phyloP scores from a whole-genome alignment of 2,329 filamentous ascomycete genomes.

The Colletotrichum tropicale region DNA sequence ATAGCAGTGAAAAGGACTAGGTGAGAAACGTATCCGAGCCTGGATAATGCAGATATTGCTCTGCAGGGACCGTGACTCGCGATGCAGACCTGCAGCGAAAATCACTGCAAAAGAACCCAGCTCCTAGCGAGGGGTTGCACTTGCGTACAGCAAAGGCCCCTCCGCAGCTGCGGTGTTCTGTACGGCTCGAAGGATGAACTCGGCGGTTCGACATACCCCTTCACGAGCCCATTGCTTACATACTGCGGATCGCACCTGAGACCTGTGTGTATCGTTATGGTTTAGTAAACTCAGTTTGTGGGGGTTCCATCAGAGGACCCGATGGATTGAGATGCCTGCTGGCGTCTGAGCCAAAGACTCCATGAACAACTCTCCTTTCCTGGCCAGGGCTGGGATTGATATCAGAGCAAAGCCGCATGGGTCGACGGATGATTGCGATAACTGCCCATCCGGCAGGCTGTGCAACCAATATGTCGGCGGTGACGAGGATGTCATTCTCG shows the following conservation, averaged over 20 bases:
- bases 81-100: not conserved
- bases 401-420: not conserved
- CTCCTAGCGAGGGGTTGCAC: not conserved
- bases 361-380: not conserved
- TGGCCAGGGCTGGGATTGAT: not conserved
- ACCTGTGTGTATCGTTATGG: not conserved
- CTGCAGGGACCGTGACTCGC: constrained; percentile 3
- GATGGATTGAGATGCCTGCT: not conserved
- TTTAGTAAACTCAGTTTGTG: not conserved
- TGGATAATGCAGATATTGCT: not conserved
- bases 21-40: not conserved
- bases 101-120: not conserved
- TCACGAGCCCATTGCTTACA: not conserved
- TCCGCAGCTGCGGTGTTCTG: not conserved
- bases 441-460: not conserved
- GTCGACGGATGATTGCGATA: not conserved
- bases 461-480: not conserved
- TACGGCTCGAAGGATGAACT: not conserved
- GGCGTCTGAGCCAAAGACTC: not conserved
- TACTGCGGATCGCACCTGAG: not conserved
- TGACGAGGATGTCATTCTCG: not conserved
- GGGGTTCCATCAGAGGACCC: not conserved
- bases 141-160: not conserved
- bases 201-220: not conserved
- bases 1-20: not conserved